Evolutionary conservation across 495 filamentous ascomycete genomes (phyloP), one percentile per base, ranked within the genome.

Genomic region (Tuber microsphaerosporum): DNA sequence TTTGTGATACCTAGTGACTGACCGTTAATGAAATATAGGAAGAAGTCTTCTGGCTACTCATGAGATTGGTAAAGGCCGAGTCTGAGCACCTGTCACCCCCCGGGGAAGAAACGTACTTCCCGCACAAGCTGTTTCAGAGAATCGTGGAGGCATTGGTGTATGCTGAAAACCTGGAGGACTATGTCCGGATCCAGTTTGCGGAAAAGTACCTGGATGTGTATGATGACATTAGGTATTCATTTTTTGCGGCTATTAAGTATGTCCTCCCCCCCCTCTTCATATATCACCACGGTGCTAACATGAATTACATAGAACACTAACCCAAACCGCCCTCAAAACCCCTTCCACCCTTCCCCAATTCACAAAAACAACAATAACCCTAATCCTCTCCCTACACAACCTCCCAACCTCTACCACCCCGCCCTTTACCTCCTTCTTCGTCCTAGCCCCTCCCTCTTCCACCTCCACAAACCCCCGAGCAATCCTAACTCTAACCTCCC

Each of bases 191-290:
- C 42, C 91, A 92, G 72, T 97, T 94, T 77, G 85, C 90, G 37
- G 86, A 91, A 71, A 92, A 92, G 74, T 97, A 90, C 79, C 83
- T 94, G 51, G 89, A 91, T 75, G 85, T 89, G 76, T 94, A 90
- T 82, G 92, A 97, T 74, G 95, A 99, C 85, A 86, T 97, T 74
- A 85, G 93, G 75, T 97, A 90, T 82, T 91, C 92, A 80, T 92
- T 92, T 12, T 92, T 97, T 79, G 83, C 88, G 70, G 87, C 87
- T 44, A 85, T 94, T 68, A 85, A 86, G 92, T 94, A 88, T 51
- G 90, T 87, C 41, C 46, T 39, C 65, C 71, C 46, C 12, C 69
- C 75, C 7, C 42, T 20, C 31, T 42, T 65, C 26, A 31, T 17
- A 31, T 4, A 65, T 16, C 26, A 65, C 26, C 5, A 65, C 56